Base-by-base conservation (phyloP, 2,329 filamentous ascomycete genomes). In the Coniochaeta prunicola region DNA sequence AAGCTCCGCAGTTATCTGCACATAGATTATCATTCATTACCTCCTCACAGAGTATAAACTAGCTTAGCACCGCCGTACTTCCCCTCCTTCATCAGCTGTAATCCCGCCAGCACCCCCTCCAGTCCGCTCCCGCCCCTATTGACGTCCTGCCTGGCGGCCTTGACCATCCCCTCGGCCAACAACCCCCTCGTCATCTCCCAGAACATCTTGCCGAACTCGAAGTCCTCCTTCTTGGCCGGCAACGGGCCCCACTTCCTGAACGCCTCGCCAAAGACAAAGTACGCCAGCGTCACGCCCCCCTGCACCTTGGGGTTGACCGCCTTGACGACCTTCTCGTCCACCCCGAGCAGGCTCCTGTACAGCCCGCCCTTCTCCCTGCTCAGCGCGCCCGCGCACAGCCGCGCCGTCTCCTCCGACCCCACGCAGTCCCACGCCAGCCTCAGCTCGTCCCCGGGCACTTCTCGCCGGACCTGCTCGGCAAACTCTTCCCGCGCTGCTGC, bases 61-160 rank as follows among this genome's bases (percentile, higher is more conserved):
- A 77, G 62, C 66, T 77, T 77, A 59, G 65, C 67, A 9, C 68
- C 74, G 61, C 71, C 74, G 21, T 76, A 68, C 67, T 66, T 68
- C 15, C 65, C 66, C 26, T 62, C 60, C 62, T 60, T 69, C 61
- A 72, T 54, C 33, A 70, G 67, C 57, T 67, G 31, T 61, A 72
- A n/a, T 2, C 71, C 71, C 15, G 59, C 62, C 55, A 70, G 19
- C 33, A 71, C 66, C 1, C 70, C 69, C 57, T 71, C 67, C 21
- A 73, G 59, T 8, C 70, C 70, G 55, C 57, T 58, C 8, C 69
- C 68, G 9, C 66, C 69, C 10, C 64, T 61, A 53, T 70, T 65
- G 21, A 66, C 59, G n/a, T 63, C 63, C 4, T 57, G 42, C 50
- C 61, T 65, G 24, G 71, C 70, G 12, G 69, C 64, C 66, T 71